Percentiles rank a stretch among this genome's conserved stretches.
phyloP scores from a whole-genome alignment of 2,329 filamentous ascomycete species.

The Alternaria sp. region DNA sequence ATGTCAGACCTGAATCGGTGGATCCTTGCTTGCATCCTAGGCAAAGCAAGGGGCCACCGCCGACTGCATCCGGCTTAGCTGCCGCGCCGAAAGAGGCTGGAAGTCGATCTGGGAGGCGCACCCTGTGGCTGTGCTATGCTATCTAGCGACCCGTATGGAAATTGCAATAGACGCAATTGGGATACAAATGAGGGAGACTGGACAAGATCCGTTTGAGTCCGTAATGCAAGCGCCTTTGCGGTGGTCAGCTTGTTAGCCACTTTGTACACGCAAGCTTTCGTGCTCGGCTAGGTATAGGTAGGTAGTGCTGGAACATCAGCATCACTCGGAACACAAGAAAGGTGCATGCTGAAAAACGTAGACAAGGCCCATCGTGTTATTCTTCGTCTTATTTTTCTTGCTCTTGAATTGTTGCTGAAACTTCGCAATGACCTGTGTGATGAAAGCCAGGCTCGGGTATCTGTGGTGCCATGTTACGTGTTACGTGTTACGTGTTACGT shows the following conservation, averaged over 20 bases:
- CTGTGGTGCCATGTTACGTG: constrained; percentile 5
- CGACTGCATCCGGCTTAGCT: constrained; percentile 2
- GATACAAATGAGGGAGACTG: not conserved
- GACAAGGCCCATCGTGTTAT: not conserved
- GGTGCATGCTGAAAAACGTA: not conserved
- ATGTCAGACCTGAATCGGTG: constrained; percentile 2
- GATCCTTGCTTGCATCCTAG: constrained; percentile 7
- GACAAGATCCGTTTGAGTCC: not conserved
- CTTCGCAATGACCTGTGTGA: not conserved
- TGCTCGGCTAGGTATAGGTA: constrained; percentile 8
- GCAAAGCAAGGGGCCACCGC: constrained; percentile 3
- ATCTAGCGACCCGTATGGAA: not conserved
- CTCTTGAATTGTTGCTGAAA: not conserved
- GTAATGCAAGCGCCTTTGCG: constrained; percentile 6
- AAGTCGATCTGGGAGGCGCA: constrained; percentile 2
- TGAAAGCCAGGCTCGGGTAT: constrained; percentile 1
- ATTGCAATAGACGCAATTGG: not conserved
- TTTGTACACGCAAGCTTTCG: constrained; percentile 21
- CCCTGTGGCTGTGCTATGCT: constrained; percentile 5
- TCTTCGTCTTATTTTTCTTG: not conserved
- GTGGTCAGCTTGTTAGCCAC: constrained; percentile 6
- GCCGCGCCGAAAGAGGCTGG: constrained; percentile 4
- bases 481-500: constrained; percentile 8
- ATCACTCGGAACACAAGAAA: constrained; percentile 1
- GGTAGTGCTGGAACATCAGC: not conserved